These are phyloP conservation scores for Penicillium coffeae DNA, from an alignment of 495 filamentous ascomycete genomes.

Conservation along the genomic window DNA sequence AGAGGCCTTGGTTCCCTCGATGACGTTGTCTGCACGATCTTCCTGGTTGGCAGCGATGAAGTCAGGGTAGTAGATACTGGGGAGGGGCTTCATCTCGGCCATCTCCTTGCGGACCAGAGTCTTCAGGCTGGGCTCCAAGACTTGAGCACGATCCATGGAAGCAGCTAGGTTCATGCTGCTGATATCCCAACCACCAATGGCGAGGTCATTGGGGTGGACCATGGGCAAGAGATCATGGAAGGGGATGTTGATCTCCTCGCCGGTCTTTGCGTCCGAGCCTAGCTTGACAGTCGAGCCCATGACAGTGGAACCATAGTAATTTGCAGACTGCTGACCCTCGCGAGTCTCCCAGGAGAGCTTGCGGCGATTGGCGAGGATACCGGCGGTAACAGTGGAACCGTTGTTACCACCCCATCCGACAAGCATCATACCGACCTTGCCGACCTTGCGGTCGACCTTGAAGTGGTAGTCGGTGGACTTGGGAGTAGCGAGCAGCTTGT, in stretches of 20 bases:
- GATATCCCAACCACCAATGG: conserved; percentile 97
- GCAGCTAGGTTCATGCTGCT: conserved; percentile 81
- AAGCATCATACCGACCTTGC: conserved; percentile 94
- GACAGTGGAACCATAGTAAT: conserved; percentile 96
- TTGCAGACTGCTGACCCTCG: conserved; percentile 76
- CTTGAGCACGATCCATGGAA: conserved; percentile 92
- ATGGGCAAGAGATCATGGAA: conserved; percentile 93
- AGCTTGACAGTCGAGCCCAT: conserved; percentile 98
- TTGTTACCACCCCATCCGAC: conserved; percentile 99
- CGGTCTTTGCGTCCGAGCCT: conserved; percentile 78
- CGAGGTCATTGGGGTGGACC: conserved; percentile 95
- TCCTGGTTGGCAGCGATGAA: conserved; percentile 99
- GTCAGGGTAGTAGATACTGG: conserved; percentile 97
- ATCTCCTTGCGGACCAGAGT: conserved; percentile 86
- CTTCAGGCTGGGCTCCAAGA: conserved; percentile 92
- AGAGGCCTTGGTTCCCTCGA: conserved; percentile 78
- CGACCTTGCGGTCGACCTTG: conserved; percentile 91
- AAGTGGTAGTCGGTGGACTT: conserved; percentile 92
- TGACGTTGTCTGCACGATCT: conserved; percentile 88
- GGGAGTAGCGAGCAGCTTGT: conserved; percentile 78
- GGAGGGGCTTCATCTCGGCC: conserved; percentile 82
- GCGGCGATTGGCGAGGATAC: conserved; percentile 92
- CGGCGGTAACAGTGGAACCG: conserved; percentile 93
- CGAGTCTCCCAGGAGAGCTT: conserved; percentile 87
- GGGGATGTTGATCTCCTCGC: conserved; percentile 90